Conservation (phyloP, 345 rosid genomes). For the Salix viminalis region DNA sequence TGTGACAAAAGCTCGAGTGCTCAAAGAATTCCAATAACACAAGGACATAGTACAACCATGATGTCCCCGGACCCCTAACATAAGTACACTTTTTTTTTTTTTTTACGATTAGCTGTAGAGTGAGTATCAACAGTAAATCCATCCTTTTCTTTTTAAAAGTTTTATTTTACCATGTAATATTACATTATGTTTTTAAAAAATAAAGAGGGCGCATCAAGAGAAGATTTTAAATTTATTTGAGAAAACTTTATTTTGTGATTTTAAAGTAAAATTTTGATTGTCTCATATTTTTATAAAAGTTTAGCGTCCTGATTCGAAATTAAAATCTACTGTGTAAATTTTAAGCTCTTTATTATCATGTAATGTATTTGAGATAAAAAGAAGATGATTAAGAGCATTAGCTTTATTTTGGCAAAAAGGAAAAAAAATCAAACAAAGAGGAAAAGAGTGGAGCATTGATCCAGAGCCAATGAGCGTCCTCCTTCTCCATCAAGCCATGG, state of each 20-base stretch:
- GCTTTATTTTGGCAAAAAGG: background rate
- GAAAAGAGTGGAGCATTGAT: background rate
- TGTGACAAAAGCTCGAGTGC: background rate
- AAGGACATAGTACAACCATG: background rate
- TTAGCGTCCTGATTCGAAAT: too few species aligned
- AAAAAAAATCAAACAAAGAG: background rate
- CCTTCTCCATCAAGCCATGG: conserved; percentile 15
- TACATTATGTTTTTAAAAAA: too few species aligned
- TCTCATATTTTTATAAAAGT: too few species aligned
- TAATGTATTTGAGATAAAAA: rapidly evolving
- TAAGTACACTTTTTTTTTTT: too few species aligned
- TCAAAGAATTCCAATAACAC: background rate
- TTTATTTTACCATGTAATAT: too few species aligned
- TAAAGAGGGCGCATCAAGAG: background rate
- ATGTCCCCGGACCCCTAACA: too few species aligned
- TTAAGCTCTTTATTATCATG: rapidly evolving
- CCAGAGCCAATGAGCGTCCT: conserved; percentile 5
- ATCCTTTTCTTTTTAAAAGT: too few species aligned
- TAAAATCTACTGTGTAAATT: too few species aligned
- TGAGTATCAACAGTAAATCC: too few species aligned
- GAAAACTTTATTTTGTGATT: too few species aligned
- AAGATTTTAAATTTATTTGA: too few species aligned
- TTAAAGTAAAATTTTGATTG: rapidly evolving
- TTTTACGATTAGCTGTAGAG: too few species aligned
- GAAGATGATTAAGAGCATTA: background rate